phyloP scores from a whole-genome alignment of 202 grass and related monocot genomes.

The Brachypodium distachyon region DNA sequence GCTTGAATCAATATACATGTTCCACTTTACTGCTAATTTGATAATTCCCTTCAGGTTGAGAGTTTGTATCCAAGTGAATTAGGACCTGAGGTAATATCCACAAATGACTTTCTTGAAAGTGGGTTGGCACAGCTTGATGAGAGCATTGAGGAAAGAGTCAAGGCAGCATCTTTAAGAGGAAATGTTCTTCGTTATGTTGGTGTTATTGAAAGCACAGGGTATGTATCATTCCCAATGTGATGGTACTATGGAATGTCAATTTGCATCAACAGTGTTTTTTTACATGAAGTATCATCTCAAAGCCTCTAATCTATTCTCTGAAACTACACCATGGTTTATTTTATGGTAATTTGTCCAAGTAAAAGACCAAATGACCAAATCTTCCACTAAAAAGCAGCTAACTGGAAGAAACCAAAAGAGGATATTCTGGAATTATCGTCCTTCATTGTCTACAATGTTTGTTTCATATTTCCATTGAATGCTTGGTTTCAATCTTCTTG shows the following conservation, averaged over 20 bases:
- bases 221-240: neutral
- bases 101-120: constrained; percentile 56
- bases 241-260: neutral
- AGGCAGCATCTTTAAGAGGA: constrained; percentile 61
- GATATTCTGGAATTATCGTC: neutral
- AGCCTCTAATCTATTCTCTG: neutral
- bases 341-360: neutral
- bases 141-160: constrained; percentile 59
- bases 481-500: neutral
- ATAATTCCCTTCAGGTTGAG: constrained; percentile 52
- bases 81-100: constrained; percentile 58
- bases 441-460: neutral
- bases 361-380: too few relatives aligned
- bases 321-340: neutral
- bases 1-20: neutral
- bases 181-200: constrained; percentile 91
- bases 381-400: neutral
- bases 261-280: neutral
- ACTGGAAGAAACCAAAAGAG: neutral
- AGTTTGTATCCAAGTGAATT: constrained; percentile 86
- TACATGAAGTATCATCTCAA: neutral
- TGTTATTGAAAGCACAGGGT: constrained; percentile 54
- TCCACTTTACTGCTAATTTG: neutral
- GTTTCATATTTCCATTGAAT: neutral
- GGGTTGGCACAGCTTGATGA: constrained; percentile 61